These are phyloP conservation scores for Lasiosphaeria hispida DNA, from an alignment of 495 filamentous ascomycete species.

Conservation along the genomic window DNA sequence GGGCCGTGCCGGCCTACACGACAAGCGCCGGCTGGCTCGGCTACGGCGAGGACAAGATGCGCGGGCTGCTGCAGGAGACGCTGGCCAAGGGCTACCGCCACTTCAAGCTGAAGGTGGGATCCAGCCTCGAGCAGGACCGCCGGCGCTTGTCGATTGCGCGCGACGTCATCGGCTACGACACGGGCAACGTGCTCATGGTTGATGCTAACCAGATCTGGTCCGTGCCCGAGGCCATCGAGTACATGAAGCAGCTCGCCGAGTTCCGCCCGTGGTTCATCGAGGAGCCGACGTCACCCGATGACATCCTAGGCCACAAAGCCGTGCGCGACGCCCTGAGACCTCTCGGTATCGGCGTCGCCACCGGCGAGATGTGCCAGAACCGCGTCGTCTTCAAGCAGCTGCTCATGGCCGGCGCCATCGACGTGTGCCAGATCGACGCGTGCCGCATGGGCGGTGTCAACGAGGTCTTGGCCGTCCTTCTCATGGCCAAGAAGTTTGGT, in stretches of 20 bases:
- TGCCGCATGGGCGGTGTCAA: slow-evolving; percentile 91
- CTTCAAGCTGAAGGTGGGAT: slow-evolving; percentile 92
- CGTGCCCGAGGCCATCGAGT: slow-evolving; percentile 84
- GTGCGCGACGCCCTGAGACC: slow-evolving; percentile 76
- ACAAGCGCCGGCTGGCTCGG: slow-evolving; percentile 92
- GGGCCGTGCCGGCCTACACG: slow-evolving; percentile 86
- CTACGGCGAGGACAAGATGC: slow-evolving; percentile 86
- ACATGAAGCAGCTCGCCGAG: slow-evolving; percentile 78
- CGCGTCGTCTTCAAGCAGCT: slow-evolving; percentile 93
- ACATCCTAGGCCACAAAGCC: slow-evolving; percentile 83
- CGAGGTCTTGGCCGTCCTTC: slow-evolving; percentile 85
- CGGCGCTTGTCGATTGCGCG: slow-evolving; percentile 69
- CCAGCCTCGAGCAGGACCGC: slow-evolving; percentile 66
- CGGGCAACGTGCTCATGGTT: slow-evolving; percentile 87
- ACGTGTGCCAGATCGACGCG: slow-evolving; percentile 87
- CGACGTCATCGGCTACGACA: slow-evolving; percentile 80
- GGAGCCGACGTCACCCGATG: slow-evolving; percentile 92
- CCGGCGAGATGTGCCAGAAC: slow-evolving; percentile 97
- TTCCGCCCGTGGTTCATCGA: slow-evolving; percentile 98
- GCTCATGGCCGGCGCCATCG: slow-evolving; percentile 72
- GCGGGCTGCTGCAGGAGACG: slow-evolving; percentile 65
- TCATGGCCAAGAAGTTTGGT: slow-evolving; percentile 82
- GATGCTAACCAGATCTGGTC: slow-evolving; percentile 96
- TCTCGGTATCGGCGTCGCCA: slow-evolving; percentile 79
- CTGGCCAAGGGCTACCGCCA: slow-evolving; percentile 73